Evolutionary conservation across 495 filamentous ascomycete genomes (phyloP).

Genomic region (Astrothelium macrocarpum): DNA sequence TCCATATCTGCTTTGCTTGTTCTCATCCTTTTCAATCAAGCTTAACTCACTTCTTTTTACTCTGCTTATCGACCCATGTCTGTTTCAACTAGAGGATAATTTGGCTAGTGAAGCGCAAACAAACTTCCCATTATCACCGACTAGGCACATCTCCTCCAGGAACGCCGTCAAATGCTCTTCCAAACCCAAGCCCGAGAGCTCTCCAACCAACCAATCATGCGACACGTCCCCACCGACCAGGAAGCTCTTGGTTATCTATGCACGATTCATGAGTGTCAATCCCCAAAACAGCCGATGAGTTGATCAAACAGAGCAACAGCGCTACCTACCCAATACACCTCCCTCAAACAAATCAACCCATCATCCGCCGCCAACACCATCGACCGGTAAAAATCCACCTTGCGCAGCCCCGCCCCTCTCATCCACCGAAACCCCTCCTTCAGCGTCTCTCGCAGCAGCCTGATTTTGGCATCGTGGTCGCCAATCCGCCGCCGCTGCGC

Average conservation of each 20-base stretch:
- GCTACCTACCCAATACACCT: background rate
- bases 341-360: background rate
- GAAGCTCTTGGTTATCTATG: background rate
- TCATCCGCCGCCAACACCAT: constrained; percentile 1
- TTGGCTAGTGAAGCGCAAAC: background rate
- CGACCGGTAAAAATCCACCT: background rate
- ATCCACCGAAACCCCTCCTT: background rate
- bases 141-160: background rate
- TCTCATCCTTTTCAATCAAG: no score
- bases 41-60: no score
- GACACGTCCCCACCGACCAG: background rate
- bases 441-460: background rate
- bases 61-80: no score
- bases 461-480: background rate
- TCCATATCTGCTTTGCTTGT: background rate
- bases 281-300: background rate
- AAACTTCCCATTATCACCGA: background rate
- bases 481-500: background rate
- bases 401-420: background rate
- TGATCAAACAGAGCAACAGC: background rate
- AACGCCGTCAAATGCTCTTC: background rate
- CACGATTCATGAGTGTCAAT: background rate
- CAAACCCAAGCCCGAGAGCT: background rate
- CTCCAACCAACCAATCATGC: background rate
- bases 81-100: no score